Evolutionary conservation across 495 filamentous ascomycete genomes (phyloP).

Genomic region (Penicillium turbatum): DNA sequence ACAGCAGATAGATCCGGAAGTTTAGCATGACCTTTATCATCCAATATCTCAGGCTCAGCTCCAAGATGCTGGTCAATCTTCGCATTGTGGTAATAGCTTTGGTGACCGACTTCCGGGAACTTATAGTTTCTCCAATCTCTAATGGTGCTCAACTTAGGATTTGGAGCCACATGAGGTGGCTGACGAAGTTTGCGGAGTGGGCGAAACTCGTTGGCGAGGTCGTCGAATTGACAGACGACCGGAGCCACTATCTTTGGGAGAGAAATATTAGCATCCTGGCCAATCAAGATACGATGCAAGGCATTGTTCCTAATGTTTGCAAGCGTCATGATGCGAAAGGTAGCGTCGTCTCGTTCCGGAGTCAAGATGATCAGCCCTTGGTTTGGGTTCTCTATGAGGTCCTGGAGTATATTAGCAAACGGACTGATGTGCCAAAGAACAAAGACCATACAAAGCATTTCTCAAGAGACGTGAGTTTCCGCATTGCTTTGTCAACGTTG

Average conservation of each 20-base stretch:
- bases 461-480: not conserved
- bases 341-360: not conserved
- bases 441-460: not conserved
- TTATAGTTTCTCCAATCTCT: conserved; percentile 24
- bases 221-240: not conserved
- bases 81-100: not conserved
- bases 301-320: conserved; percentile 2
- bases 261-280: too few species aligned
- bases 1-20: not conserved
- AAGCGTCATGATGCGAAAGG: conserved; percentile 9
- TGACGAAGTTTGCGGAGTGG: conserved; percentile 2
- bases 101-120: conserved; percentile 18
- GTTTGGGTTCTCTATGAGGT: conserved; percentile 6
- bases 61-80: conserved; percentile 1
- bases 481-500: not conserved
- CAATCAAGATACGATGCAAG: not conserved
- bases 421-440: not conserved
- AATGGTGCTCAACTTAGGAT: conserved; percentile 1
- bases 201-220: not conserved
- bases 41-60: not conserved
- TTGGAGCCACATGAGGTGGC: not conserved
- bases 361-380: not conserved
- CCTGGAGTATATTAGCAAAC: not conserved
- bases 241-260: not conserved
- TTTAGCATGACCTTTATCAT: not conserved